These are phyloP conservation scores for Quercus rubra DNA, from an alignment of 306 rosid genomes.

Conservation along the genomic window DNA sequence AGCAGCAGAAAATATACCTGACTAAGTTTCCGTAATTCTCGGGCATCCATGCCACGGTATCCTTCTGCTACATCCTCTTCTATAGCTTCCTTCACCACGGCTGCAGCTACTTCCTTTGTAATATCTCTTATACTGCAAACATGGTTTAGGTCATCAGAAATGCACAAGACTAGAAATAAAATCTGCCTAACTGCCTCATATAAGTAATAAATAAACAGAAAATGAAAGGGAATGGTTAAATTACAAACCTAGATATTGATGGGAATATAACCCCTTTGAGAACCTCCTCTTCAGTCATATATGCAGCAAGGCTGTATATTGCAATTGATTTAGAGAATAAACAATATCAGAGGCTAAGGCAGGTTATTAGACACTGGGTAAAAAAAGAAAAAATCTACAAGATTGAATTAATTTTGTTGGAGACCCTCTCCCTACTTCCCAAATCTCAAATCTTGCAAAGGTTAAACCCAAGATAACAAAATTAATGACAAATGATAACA, in stretches of 20 bases:
- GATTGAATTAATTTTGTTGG: not conserved
- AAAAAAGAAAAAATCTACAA: not conserved
- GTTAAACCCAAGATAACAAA: not conserved
- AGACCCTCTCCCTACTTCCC: not conserved
- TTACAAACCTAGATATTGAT: conserved; percentile 72
- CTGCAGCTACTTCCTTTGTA: conserved; percentile 85
- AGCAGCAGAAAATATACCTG: conserved; percentile 40
- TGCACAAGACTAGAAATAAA: conserved; percentile 8
- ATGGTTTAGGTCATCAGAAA: conserved; percentile 21
- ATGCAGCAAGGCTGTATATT: conserved; percentile 82
- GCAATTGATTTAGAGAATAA: conserved; percentile 18
- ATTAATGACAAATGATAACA: not conserved
- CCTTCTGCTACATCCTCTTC: conserved; percentile 95
- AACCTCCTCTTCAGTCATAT: conserved; percentile 94
- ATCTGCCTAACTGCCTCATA: conserved; percentile 2
- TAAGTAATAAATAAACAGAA: not conserved
- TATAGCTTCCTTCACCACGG: conserved; percentile 87
- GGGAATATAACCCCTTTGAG: conserved; percentile 81
- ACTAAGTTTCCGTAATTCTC: conserved; percentile 67
- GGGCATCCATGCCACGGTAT: conserved; percentile 72
- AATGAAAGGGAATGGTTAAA: not conserved
- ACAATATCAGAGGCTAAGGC: conserved; percentile 5
- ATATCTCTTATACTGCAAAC: conserved; percentile 89
- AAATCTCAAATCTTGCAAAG: not conserved
- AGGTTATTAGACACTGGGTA: not conserved